These are phyloP conservation scores for Ascoidea tarda DNA, from an alignment of 805 yeast species.

Conservation along the genomic window DNA sequence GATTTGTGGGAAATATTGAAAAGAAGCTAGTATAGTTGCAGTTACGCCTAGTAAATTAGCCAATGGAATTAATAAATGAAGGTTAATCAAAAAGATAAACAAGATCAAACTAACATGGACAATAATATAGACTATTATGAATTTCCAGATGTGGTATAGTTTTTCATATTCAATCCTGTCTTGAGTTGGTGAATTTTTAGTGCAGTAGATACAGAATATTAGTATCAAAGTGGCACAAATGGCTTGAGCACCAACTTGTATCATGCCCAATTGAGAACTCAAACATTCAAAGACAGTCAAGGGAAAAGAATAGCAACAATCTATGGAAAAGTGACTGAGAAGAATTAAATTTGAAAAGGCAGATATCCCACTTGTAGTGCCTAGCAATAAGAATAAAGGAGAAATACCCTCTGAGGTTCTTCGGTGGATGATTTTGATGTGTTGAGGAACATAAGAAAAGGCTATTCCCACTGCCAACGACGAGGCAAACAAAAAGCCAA, in stretches of 20 bases:
- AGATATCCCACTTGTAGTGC: slow-evolving; percentile 53
- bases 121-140: slow-evolving; percentile 23
- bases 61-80: slow-evolving; percentile 18
- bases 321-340: slow-evolving; percentile 43
- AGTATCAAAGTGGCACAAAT: slow-evolving; percentile 43
- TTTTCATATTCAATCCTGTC: slow-evolving; percentile 28
- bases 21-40: slow-evolving; percentile 46
- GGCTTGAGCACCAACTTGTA: slow-evolving; percentile 55
- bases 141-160: slow-evolving; percentile 25
- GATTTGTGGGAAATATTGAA: slow-evolving; percentile 74
- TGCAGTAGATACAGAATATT: slow-evolving; percentile 35
- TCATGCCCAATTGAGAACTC: slow-evolving; percentile 48
- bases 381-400: slow-evolving; percentile 56
- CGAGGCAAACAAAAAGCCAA: slow-evolving; percentile 34
- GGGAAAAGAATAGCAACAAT: slow-evolving; percentile 35
- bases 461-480: slow-evolving; percentile 53
- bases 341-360: slow-evolving; percentile 54
- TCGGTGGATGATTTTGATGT: slow-evolving; percentile 38
- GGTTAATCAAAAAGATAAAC: slow-evolving; percentile 12
- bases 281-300: slow-evolving; percentile 43
- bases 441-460: slow-evolving; percentile 66
- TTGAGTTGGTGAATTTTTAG: slow-evolving; percentile 31
- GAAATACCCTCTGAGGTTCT: slow-evolving; percentile 68
- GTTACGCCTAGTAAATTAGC: slow-evolving; percentile 53
- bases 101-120: slow-evolving; percentile 21